Evolutionary conservation across 148 eudicot species (phyloP).

Genomic region (Nepenthes mirabilis): DNA sequence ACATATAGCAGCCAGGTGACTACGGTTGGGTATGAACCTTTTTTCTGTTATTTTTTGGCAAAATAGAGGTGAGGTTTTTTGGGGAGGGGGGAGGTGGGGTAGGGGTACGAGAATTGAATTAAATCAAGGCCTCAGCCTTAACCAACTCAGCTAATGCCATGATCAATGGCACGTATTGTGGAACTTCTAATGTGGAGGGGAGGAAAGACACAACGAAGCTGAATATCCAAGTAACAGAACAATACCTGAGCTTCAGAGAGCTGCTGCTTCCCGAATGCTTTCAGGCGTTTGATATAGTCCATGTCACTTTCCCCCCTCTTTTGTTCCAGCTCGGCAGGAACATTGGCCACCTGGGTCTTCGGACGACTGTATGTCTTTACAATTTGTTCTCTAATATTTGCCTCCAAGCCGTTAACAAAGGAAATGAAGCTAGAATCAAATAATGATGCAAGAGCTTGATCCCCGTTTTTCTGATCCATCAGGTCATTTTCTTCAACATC

Average conservation of each 20-base stretch:
- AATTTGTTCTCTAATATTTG: constrained; percentile 60
- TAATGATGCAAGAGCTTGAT: constrained; percentile 56
- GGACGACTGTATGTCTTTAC: constrained; percentile 76
- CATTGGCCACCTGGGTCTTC: constrained; percentile 72
- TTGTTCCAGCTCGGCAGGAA: constrained; percentile 84
- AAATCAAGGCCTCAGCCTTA: no score
- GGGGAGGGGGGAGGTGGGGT: no score
- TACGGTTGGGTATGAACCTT: no score
- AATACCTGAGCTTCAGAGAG: constrained; percentile 88
- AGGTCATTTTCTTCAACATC: constrained; percentile 42
- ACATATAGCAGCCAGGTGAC: no score
- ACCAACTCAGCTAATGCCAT: no score
- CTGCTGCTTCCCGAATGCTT: constrained; percentile 76
- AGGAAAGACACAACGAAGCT: no score
- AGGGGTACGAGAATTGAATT: no score
- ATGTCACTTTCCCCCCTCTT: constrained; percentile 60
- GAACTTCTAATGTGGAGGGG: no score
- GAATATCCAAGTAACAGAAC: not conserved
- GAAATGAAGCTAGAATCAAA: constrained; percentile 58
- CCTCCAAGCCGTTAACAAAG: constrained; percentile 51
- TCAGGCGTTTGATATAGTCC: constrained; percentile 66
- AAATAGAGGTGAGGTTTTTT: no score
- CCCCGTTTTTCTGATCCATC: constrained; percentile 36
- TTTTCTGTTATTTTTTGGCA: no score
- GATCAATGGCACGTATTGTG: no score